Percentiles rank a stretch among this genome's conserved stretches.
Conservation (phyloP, 2,329 filamentous ascomycete genomes). For the Neospermospora avenae region DNA sequence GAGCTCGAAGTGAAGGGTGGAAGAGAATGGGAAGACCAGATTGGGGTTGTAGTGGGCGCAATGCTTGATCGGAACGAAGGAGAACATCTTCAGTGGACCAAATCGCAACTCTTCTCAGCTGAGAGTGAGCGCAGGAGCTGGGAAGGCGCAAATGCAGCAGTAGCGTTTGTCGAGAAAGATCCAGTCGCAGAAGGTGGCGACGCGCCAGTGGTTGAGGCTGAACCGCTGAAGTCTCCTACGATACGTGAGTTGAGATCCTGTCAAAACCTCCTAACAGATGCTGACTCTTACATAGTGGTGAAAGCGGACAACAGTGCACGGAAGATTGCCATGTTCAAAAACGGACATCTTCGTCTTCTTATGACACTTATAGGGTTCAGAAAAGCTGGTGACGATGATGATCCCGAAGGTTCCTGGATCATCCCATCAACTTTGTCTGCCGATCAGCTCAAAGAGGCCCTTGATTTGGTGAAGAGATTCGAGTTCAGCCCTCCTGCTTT, state of each 20-base stretch:
- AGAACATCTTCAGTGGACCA: slow-evolving; percentile 79
- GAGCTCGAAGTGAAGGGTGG: slow-evolving; percentile 79
- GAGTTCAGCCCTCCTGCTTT: slow-evolving; percentile 77
- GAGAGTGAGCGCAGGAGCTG: slow-evolving; percentile 72
- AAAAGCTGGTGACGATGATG: slow-evolving; percentile 54
- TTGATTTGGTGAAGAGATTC: slow-evolving; percentile 72
- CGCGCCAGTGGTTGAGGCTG: slow-evolving; percentile 21
- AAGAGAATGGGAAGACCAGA: slow-evolving; percentile 59
- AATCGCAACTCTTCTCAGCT: slow-evolving; percentile 64
- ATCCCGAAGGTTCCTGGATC: slow-evolving; percentile 75
- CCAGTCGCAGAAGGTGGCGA: slow-evolving; percentile 34
- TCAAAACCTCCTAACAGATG: background rate
- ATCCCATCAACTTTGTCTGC: slow-evolving; percentile 65
- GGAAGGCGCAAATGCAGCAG: slow-evolving; percentile 67
- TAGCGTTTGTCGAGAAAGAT: slow-evolving; percentile 44
- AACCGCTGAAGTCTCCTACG: slow-evolving; percentile 43
- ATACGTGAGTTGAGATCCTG: slow-evolving; percentile 47
- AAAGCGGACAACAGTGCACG: slow-evolving; percentile 60
- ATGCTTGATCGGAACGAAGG: slow-evolving; percentile 76
- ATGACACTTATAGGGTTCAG: slow-evolving; percentile 74
- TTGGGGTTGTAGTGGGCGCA: slow-evolving; percentile 76
- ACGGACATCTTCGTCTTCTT: slow-evolving; percentile 80
- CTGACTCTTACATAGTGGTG: slow-evolving; percentile 30
- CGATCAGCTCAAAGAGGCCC: slow-evolving; percentile 61
- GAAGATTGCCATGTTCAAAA: slow-evolving; percentile 78